Base-by-base conservation (phyloP, 106 monocot genomes). In the Allium sativum region DNA sequence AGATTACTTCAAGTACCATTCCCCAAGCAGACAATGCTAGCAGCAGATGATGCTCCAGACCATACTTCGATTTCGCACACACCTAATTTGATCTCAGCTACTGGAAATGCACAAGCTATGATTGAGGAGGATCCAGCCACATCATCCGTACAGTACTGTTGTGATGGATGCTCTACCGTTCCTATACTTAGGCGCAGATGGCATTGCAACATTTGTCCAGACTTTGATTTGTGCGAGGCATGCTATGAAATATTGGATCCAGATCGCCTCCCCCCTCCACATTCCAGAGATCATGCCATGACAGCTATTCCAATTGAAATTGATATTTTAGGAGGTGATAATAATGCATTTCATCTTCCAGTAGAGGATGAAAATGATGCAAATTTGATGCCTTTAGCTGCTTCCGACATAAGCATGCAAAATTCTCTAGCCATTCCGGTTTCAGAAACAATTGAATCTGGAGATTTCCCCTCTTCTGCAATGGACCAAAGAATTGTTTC, bases 111-210 rank as follows among this genome's bases (percentile, higher is more conserved):
- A 58, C 87, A 88, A 48, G 66, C 77, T 56, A 79, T 98, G 78
- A 80, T 85, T 56, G 98, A 98, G 74, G 98, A 98, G 47, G 98
- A 98, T 72, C 76, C 87, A 62, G 55, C 74, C 52, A 78, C 84
- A 43, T 88, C 92, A 22, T 92, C 92, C 17, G 98, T 98, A 48
- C 98, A 98, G 69, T 98, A 98, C 61, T 92, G 84, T 50, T 98
- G 98, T 74, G 98, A 98, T 85, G 98, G 98, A n/a, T 98, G 98
- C 67, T 98, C 98, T 60, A 85, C 98, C 50, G 98, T 98, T 62
- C 98, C 98, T 74, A 98, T 98, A 61, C 76, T 92, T 69, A 50
- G 98, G 10, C 88, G 77, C 12, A 48, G 98, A 57, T 98, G 98
- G 98, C 98, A 98, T 69, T 98, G 98, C 64, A 88, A 78, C 66